Conservation (phyloP, 1,284 basidiomycete species). For the Trichosporon faecale region DNA sequence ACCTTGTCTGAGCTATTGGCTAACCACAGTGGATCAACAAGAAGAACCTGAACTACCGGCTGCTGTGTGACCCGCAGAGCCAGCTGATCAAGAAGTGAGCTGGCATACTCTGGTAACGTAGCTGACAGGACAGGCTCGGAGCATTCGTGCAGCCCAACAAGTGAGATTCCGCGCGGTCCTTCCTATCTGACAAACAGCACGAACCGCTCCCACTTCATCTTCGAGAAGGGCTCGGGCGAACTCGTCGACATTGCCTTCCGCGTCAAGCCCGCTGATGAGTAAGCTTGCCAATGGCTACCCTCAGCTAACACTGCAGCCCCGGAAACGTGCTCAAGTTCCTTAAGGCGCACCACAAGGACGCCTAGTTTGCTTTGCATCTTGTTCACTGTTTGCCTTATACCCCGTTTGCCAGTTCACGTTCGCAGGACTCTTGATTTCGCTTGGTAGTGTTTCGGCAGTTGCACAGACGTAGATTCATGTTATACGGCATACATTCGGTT, state of each 20-base stretch:
- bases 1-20: too few species aligned
- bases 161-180: constrained; percentile 31
- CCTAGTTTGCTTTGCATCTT: background rate
- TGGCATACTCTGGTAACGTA: background rate
- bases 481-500: background rate
- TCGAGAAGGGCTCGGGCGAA: constrained; percentile 75
- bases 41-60: constrained; percentile 76
- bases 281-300: constrained; percentile 18
- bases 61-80: constrained; percentile 83
- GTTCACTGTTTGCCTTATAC: background rate
- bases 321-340: constrained; percentile 35
- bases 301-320: constrained; percentile 27
- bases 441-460: background rate
- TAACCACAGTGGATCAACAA: constrained; percentile 50
- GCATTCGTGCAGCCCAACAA: constrained; percentile 68
- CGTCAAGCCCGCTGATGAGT: constrained; percentile 71
- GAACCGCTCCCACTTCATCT: constrained; percentile 84
- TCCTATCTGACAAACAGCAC: constrained; percentile 55
- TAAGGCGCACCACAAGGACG: constrained; percentile 33
- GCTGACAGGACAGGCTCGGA: constrained; percentile 58
- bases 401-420: background rate
- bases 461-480: background rate
- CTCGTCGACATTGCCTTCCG: constrained; percentile 75
- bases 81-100: constrained; percentile 64
- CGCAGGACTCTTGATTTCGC: background rate